phyloP scores from a whole-genome alignment of 139 green algal species.

The Tetraselmis chui region DNA sequence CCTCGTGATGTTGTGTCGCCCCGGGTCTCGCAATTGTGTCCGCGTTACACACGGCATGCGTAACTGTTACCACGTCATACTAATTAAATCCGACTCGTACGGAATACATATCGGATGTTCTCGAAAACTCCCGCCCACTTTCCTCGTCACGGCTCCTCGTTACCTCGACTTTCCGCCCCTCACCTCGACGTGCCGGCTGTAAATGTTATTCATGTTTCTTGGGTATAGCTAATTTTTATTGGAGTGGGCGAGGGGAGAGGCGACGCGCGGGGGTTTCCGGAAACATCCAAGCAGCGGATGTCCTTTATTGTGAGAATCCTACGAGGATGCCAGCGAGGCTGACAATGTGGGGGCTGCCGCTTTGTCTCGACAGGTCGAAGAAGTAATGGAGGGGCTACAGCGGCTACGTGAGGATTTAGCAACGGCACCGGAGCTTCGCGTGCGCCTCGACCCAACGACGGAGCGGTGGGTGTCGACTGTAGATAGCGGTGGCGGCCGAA shows the following conservation, averaged over 20 bases:
- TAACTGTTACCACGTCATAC: background rate
- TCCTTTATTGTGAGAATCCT: too few species aligned
- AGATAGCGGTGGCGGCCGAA: background rate
- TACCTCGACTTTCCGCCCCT: too few species aligned
- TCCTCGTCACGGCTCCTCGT: too few species aligned
- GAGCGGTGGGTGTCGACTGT: background rate
- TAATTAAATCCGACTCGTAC: too few species aligned
- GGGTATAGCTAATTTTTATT: background rate
- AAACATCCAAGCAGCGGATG: too few species aligned
- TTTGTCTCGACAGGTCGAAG: background rate
- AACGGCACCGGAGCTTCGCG: background rate
- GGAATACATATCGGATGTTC: too few species aligned
- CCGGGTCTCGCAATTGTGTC: background rate
- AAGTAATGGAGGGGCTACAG: background rate
- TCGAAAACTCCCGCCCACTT: too few species aligned
- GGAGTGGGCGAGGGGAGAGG: background rate
- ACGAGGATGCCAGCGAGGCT: too few species aligned
- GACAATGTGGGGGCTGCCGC: background rate
- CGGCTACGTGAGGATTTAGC: background rate
- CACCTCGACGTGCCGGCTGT: background rate
- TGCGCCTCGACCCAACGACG: background rate
- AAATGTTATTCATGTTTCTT: background rate
- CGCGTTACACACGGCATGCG: background rate
- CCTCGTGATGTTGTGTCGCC: too few species aligned
- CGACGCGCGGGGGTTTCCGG: background rate